Base-by-base conservation (phyloP, 345 rosid species). In the Arabis hirsuta region DNA sequence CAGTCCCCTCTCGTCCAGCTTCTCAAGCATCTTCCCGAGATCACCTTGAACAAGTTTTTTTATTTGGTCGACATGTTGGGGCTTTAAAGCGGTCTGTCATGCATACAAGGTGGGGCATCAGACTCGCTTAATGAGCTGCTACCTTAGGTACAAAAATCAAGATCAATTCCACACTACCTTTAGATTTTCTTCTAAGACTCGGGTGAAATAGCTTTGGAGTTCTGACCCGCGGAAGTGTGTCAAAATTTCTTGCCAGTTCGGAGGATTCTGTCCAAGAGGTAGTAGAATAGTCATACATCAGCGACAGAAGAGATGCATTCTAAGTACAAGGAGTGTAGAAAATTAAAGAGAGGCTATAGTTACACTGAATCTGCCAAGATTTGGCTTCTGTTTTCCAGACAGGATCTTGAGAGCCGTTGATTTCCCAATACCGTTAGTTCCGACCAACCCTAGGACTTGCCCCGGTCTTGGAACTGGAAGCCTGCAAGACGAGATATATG, bases 341-440 rank as follows among this genome's bases (percentile, higher is more conserved):
- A 22, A 22, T 22, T 22, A 22, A 22, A 22, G 24, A 22, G 24
- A 22, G 24, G 24, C 24, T 34, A 34, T 6, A 51, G 0, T 71
- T 76, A 88, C 98, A 56, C 76, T 85, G 79, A 82, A 93, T 39
- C 93, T 90, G 9, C 97, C 97, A 84, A 90, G 82, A 79, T 93
- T 93, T 38, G 98, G 97, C 74, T 93, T 93, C 38, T 7, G 6
- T 6, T 86, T 87, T 32, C 89, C 89, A 47, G 96, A 92, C 77
- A 93, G 77, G 62, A 90, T 83, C 82, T 90, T 93, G 63, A 93
- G 94, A 34, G 98, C 98, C 16, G 98, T 93, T 19, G 98, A 88
- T 75, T 93, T 90, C n/a, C 98, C 97, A 73, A 90, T 93, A 51
- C 98, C 98, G 76, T 90, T 93, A 44, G 98, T 90, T 76, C 98